Base-by-base conservation (phyloP, 768 basidiomycete genomes). In the Mrakia gelida region DNA sequence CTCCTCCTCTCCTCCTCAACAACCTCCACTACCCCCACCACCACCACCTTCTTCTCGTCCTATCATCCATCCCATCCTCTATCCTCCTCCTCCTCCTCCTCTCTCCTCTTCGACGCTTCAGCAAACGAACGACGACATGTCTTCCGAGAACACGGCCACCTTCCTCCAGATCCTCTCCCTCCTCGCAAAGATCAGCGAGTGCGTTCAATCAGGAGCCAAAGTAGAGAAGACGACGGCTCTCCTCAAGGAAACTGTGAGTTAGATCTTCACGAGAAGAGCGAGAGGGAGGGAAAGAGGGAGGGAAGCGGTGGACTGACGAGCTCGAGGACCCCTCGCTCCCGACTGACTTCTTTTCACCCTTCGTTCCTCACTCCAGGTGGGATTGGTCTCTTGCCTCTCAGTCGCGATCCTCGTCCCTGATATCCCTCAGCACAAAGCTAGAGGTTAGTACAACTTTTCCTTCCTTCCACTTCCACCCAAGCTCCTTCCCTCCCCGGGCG, bases 331-430 rank as follows among this genome's bases (percentile, higher is more conserved):
- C 67, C 26, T 18, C 67, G 23, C 38, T 38, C 38, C 38, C 38
- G 9, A 5, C 67, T 34, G 26, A 26, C 18, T 45, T 23, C 28
- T 49, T 71, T 45, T 4, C 71, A 3, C 43, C 28, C 71, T 30
- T 54, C 49, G n/a, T 49, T n/a, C 49, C 3, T 49, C 71, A 10
- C n/a, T 30, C 41, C 49, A 28, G 72, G 56, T 73, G 30, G 43
- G 32, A 21, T 73, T 78, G 52, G 54, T 78, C 65, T 65, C 71
- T 26, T 74, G 52, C 21, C 72, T 78, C 65, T 73, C 71, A 26
- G 68, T 75, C 56, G 63, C 77, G 3, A 75, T 78, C 45, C 73
- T 78, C 28, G 73, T 78, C 7, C 77, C 77, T 0, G 72, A 75
- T 15, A n/a, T 54, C 18, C 28, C 54, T 30, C 32, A 52, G 23